Evolutionary conservation across 1,284 basidiomycete species (phyloP), one percentile per base, ranked within the genome.

Genomic region (Trametes versicolor): DNA sequence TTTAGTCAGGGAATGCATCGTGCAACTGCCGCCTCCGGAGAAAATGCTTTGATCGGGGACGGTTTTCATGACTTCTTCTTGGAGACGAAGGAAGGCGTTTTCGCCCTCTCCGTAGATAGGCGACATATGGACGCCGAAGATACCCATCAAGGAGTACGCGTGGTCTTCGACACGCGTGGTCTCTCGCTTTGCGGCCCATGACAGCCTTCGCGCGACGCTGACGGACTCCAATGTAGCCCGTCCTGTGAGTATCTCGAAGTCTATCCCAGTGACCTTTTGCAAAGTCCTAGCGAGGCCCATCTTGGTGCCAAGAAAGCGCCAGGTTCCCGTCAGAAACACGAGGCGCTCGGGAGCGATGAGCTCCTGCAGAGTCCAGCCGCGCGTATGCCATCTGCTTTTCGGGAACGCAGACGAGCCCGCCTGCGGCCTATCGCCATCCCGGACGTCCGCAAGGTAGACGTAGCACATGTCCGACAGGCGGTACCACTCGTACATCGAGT

Each of bases 281-380:
- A 64, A 32, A 15, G 34, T 23, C 8, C 13, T n/a, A 2, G 58
- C 45, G 4, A 64, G 21, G 2, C 27, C 45, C n/a, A 25, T 17
- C 58, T 60, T 64, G 17, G 63, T 60, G n/a, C 63, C 63, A 13
- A 64, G n/a, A 37, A 50, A 27, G 2, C 21, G 8, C 63, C 58
- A 64, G 10, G 39, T n/a, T 5, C 36, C 5, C 39, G 58, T 54
- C 25, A 64, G 47, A 41, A 64, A 64, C 43, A 64, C 32, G 39
- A 64, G 45, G n/a, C 23, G 23, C 7, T 29, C 7, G 0, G 62
- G 57, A 0, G 58, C 62, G 29, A 63, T 52, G 25, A 63, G n/a
- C n/a, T n/a, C n/a, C n/a, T n/a, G n/a, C n/a, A n/a, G n/a, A n/a
- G n/a, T n/a, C n/a, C n/a, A n/a, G 58, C n/a, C 62, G 50, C 25